A percentile compares a stretch with the other conserved stretches of the same genome.
Evolutionary conservation across 2,329 filamentous ascomycete species (phyloP).

Genomic region (Talaromyces amestolkiae): DNA sequence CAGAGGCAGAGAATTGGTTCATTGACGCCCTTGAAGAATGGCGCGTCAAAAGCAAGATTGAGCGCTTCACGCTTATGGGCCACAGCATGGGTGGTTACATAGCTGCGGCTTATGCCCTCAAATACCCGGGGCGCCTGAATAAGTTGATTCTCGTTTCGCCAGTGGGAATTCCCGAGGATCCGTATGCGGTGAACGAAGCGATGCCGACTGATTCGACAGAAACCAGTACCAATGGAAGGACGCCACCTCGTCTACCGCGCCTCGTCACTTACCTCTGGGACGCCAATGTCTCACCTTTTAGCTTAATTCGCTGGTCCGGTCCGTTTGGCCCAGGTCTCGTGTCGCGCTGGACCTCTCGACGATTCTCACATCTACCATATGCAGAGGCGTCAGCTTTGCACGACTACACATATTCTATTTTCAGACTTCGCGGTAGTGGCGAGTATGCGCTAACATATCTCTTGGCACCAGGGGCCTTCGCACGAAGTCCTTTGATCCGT

Average conservation of each 20-base stretch:
- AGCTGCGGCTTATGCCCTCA: conserved; percentile 89
- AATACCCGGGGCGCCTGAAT: conserved; percentile 91
- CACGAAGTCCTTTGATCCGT: conserved; percentile 80
- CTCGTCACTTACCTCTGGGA: conserved; percentile 97
- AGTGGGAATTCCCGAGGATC: conserved; percentile 91
- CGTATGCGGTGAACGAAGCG: conserved; percentile 76
- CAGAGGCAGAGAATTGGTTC: conserved; percentile 92
- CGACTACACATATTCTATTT: conserved; percentile 90
- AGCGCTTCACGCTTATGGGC: conserved; percentile 88
- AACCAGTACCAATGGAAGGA: conserved; percentile 32
- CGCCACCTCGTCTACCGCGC: conserved; percentile 64
- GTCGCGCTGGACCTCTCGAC: conserved; percentile 88
- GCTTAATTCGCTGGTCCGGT: conserved; percentile 79
- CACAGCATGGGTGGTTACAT: conserved; percentile 95
- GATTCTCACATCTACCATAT: conserved; percentile 82
- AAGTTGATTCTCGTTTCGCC: conserved; percentile 95
- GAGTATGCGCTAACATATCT: conserved; percentile 93
- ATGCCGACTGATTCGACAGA: conserved; percentile 71
- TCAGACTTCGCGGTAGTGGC: conserved; percentile 85
- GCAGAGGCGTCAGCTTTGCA: conserved; percentile 82
- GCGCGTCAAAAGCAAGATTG: conserved; percentile 82
- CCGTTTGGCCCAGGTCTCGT: conserved; percentile 88
- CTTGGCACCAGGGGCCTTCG: conserved; percentile 89
- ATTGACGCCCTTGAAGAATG: conserved; percentile 95
- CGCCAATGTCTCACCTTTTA: conserved; percentile 93